Evolutionary conservation across 768 basidiomycete species (phyloP), one percentile per base, ranked within the genome.

Genomic region (Tricholoma terreum): DNA sequence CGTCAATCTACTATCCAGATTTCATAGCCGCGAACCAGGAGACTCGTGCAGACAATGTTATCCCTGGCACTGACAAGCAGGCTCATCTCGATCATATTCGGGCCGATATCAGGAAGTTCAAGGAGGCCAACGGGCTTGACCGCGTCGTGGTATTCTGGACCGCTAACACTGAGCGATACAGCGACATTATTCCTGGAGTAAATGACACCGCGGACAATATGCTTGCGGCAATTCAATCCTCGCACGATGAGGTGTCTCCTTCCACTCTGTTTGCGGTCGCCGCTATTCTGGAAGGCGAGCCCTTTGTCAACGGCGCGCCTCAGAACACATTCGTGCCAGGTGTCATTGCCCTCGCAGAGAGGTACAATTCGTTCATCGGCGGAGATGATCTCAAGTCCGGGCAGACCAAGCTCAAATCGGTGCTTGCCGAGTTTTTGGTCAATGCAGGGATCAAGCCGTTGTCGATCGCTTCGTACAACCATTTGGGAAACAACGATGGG

Each of bases 311-410:
- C 68, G 96, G 96, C 50, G 94, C 96, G 9, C 96, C 96, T 6
- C 95, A 98, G 82, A 99, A 99, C 83, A 97, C 96, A 3, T 98
- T 98, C 65, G 94, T 99, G 22, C 96, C 96, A 0, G 96, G 96
- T 61, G 87, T 89, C 65, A 90, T 99, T 67, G 84, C 86, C 63
- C 90, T 99, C 62, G 93, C 96, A 40, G 96, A 98, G 78, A 82
- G 86, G 60, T 75, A 89, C 65, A 78, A 86, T 66, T 87, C 92
- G 6, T 98, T 98, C 81, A 97, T 99, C 65, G 96, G 92, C 46
- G 95, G 96, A 34, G 96, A 98, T 68, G 96, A 98, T 70, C 87
- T 98, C 74, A 98, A 98, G 82, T 93, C 92, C 6, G 95, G 96
- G 7, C 95, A 98, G 80, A 96, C 95, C 49, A 94, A 94, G 76